A percentile compares a stretch with the other conserved stretches of the same genome.
Evolutionary conservation across 1,139 yeast species (phyloP).

Genomic region (Oligophagozyma castellii): DNA sequence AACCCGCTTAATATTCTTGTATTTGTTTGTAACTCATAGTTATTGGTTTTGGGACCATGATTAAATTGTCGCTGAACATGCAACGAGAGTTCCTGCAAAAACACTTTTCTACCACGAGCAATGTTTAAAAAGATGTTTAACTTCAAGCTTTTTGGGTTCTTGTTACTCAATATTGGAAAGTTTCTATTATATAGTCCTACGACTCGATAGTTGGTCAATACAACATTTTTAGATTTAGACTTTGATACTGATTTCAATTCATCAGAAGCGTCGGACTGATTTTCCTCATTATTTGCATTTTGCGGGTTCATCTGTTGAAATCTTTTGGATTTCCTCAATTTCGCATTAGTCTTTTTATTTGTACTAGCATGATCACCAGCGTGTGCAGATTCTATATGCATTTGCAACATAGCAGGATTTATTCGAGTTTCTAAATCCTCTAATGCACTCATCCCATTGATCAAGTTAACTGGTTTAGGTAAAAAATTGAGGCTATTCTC

Average conservation of each 20-base stretch:
- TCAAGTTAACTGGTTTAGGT: slow-evolving; percentile 8
- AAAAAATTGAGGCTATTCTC: slow-evolving; percentile 10
- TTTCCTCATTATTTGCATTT: slow-evolving; percentile 1
- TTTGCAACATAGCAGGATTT: slow-evolving; percentile 2
- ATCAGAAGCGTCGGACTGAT: background rate
- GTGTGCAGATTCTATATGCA: slow-evolving; percentile 3
- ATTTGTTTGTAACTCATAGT: slow-evolving; percentile 1
- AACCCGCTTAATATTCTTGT: slow-evolving; percentile 13
- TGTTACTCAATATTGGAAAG: slow-evolving; percentile 20
- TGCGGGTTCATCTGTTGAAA: slow-evolving; percentile 3
- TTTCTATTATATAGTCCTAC: slow-evolving; percentile 18
- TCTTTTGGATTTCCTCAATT: slow-evolving; percentile 9
- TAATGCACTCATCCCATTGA: slow-evolving; percentile 4
- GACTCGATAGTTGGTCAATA: slow-evolving; percentile 6
- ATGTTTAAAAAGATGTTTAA: slow-evolving; percentile 19
- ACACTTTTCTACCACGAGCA: slow-evolving; percentile 16
- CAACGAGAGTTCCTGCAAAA: slow-evolving; percentile 20
- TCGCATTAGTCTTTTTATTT: slow-evolving; percentile 1
- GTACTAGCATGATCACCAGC: slow-evolving; percentile 2
- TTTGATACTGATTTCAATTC: background rate
- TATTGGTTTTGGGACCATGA: slow-evolving; percentile 1
- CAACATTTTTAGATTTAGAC: background rate
- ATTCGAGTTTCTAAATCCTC: slow-evolving; percentile 4
- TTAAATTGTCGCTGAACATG: slow-evolving; percentile 7
- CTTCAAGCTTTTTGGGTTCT: slow-evolving; percentile 20